phyloP scores from a whole-genome alignment of 306 rosid genomes.

The Amphicarpaea edgeworthii region DNA sequence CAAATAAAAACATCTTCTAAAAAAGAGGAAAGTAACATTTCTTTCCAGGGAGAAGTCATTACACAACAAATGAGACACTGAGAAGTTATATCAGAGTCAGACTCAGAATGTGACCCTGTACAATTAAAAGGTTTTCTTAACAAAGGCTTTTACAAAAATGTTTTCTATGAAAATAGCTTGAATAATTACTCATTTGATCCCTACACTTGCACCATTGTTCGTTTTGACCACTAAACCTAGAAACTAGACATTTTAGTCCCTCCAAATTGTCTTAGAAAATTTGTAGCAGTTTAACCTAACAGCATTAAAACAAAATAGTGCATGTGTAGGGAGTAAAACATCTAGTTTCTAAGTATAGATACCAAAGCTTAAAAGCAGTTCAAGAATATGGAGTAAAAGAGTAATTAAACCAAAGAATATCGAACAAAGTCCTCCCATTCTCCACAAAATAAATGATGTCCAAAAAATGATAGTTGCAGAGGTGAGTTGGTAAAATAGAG shows the following conservation, averaged over 20 bases:
- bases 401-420: not conserved
- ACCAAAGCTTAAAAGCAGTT: too few relatives aligned
- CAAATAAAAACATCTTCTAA: conserved; percentile 24
- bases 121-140: conserved; percentile 15
- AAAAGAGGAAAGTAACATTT: conserved; percentile 1
- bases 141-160: too few relatives aligned
- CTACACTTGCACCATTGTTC: too few relatives aligned
- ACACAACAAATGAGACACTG: not conserved
- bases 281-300: conserved; percentile 21
- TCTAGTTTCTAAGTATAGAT: too few relatives aligned
- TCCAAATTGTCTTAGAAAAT: too few relatives aligned
- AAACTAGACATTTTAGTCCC: too few relatives aligned
- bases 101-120: not conserved
- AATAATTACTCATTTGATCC: too few relatives aligned
- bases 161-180: conserved; percentile 12
- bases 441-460: conserved; percentile 15
- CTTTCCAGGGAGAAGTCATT: conserved; percentile 1
- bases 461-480: conserved; percentile 1
- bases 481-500: not conserved
- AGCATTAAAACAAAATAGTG: too few relatives aligned
- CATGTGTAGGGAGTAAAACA: too few relatives aligned
- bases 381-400: too few relatives aligned
- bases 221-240: too few relatives aligned
- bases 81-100: not conserved
- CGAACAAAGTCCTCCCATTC: conserved; percentile 10